A percentile compares a stretch with the other conserved stretches of the same genome.
phyloP scores from a whole-genome alignment of 441 rosid species.

The Erysimum cheiri region DNA sequence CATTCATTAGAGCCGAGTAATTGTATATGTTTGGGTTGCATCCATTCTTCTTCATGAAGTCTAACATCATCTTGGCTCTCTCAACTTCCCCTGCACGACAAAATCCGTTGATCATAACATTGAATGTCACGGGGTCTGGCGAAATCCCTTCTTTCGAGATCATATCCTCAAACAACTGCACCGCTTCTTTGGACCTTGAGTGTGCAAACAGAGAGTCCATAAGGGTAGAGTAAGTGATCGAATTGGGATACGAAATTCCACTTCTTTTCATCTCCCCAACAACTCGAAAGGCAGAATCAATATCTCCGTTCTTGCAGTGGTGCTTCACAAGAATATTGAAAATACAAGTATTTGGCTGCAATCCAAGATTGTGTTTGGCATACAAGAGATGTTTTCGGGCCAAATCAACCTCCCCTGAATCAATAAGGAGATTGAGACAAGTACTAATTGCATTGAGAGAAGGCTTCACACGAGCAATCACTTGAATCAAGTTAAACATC shows the following conservation, averaged over 20 bases:
- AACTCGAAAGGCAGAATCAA: slow-evolving; percentile 68
- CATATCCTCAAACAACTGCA: slow-evolving; percentile 84
- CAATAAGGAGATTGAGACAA: slow-evolving; percentile 79
- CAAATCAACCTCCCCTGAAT: slow-evolving; percentile 62
- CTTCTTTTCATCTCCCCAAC: slow-evolving; percentile 77
- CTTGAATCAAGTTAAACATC: slow-evolving; percentile 72
- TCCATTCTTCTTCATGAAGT: slow-evolving; percentile 81
- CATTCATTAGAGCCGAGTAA: slow-evolving; percentile 76
- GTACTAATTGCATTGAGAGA: slow-evolving; percentile 81
- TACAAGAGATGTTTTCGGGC: slow-evolving; percentile 60
- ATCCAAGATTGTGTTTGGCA: slow-evolving; percentile 48
- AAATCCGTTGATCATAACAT: slow-evolving; percentile 80
- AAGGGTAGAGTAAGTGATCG: slow-evolving; percentile 81
- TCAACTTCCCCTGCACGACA: slow-evolving; percentile 70
- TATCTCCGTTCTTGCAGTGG: slow-evolving; percentile 70
- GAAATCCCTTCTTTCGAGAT: slow-evolving; percentile 69
- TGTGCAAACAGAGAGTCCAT: slow-evolving; percentile 66
- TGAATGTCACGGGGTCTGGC: slow-evolving; percentile 80
- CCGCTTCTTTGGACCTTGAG: slow-evolving; percentile 75
- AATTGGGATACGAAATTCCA: slow-evolving; percentile 66
- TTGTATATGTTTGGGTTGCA: slow-evolving; percentile 72
- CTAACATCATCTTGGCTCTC: slow-evolving; percentile 71
- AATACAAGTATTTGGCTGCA: slow-evolving; percentile 84
- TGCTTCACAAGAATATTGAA: slow-evolving; percentile 83
- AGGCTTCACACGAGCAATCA: slow-evolving; percentile 75